These are phyloP conservation scores for Microbotryomycetes sp. DNA, from an alignment of 1,284 basidiomycete genomes.

Conservation along the genomic window DNA sequence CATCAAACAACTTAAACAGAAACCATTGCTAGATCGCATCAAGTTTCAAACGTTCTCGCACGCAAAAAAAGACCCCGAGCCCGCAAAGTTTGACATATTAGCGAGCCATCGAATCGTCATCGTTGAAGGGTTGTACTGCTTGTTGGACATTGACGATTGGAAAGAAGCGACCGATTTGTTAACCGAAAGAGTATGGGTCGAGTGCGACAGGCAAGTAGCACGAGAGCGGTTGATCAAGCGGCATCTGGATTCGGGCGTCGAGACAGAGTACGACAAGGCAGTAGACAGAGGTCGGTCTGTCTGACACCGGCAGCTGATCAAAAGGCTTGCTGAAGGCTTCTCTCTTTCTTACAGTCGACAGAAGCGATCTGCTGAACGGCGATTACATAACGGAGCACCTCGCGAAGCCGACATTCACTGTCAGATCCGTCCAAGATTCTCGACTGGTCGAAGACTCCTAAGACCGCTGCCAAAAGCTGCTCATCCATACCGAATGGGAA, in stretches of 20 bases:
- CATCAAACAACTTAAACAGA: conserved; percentile 52
- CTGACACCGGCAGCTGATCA: conserved; percentile 41
- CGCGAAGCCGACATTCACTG: conserved; percentile 3
- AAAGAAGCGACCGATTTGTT: conserved; percentile 55
- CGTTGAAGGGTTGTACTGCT: conserved; percentile 76
- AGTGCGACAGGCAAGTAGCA: conserved; percentile 56
- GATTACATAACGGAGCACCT: conserved; percentile 25
- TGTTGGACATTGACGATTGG: conserved; percentile 68
- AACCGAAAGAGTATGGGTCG: conserved; percentile 72
- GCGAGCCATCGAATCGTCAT: conserved; percentile 65
- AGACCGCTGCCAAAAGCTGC: no score
- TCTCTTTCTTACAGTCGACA: conserved; percentile 17
- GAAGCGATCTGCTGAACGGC: conserved; percentile 31
- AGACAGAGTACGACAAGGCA: conserved; percentile 58
- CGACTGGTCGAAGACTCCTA: background rate
- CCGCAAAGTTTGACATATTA: conserved; percentile 49
- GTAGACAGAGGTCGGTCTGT: conserved; percentile 62
- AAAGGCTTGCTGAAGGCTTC: background rate
- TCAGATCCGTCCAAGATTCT: conserved; percentile 23
- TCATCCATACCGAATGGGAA: no score
- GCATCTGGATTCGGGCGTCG: conserved; percentile 67
- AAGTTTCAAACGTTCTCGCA: conserved; percentile 46
- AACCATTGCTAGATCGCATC: conserved; percentile 17
- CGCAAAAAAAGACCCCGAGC: conserved; percentile 47
- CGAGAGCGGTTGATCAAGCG: conserved; percentile 59